Conservation (phyloP, 169 alveolate genomes). For the Cryptosporidium canis region DNA sequence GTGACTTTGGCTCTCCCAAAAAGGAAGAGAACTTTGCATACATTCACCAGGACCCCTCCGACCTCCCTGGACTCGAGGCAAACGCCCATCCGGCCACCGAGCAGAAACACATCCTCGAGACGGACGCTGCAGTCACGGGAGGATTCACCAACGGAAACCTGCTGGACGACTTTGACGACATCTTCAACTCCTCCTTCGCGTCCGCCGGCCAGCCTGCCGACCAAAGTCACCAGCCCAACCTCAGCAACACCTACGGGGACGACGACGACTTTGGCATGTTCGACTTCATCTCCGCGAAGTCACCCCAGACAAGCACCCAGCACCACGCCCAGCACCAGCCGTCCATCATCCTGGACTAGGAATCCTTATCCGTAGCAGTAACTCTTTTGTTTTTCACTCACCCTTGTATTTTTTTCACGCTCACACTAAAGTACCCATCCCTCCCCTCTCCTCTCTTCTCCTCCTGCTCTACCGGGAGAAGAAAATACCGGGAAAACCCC, state of each 20-base stretch:
- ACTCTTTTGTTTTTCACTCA: no score
- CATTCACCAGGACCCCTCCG: not conserved
- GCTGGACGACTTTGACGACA: conserved; percentile 56
- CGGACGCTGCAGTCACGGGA: no score
- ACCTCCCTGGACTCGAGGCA: not conserved
- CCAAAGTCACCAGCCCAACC: not conserved
- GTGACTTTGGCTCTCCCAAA: not conserved
- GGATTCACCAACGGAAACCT: not conserved
- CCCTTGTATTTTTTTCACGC: no score
- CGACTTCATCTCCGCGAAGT: conserved; percentile 20
- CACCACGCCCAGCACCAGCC: not conserved
- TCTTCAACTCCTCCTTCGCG: conserved; percentile 6
- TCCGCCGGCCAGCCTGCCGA: not conserved
- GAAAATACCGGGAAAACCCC: not conserved
- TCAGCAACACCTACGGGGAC: not conserved
- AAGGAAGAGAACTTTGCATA: not conserved
- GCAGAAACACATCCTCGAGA: not conserved
- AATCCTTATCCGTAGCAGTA: no score
- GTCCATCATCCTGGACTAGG: not conserved
- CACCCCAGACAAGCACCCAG: no score
- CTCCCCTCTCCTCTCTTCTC: not conserved
- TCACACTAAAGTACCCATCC: no score
- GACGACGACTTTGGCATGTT: conserved; percentile 27
- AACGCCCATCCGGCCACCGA: not conserved
- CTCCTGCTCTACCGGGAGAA: no score